Evolutionary conservation across 73 alveolate genomes (phyloP).

Genomic region (Tetrahymena malaccensis): DNA sequence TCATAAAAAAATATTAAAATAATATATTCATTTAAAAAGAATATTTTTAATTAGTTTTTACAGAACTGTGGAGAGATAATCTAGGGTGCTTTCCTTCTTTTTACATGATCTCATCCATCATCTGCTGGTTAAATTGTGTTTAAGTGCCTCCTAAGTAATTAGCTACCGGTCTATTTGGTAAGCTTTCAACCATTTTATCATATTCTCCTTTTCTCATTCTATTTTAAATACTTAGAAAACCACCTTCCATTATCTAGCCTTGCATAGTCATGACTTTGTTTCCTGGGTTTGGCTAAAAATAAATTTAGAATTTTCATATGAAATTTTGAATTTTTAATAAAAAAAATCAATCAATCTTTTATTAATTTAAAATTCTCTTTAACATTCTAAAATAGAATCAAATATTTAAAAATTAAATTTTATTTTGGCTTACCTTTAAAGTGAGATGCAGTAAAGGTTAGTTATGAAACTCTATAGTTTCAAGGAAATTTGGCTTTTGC

Average conservation of each 20-base stretch:
- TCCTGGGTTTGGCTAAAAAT: neutral
- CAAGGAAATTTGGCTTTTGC: neutral
- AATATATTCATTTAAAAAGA: neutral
- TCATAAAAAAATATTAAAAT: neutral
- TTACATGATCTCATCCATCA: neutral
- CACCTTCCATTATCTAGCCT: neutral
- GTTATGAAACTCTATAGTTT: neutral
- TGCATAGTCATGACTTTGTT: neutral
- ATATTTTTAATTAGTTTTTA: neutral
- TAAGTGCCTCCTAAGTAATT: neutral
- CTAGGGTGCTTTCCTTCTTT: neutral
- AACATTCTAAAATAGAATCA: too few relatives aligned
- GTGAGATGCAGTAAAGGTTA: neutral
- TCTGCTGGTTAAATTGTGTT: neutral
- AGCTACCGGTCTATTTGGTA: neutral
- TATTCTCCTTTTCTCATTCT: neutral
- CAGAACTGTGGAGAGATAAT: neutral
- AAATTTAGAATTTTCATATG: too few relatives aligned
- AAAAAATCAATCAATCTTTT: too few relatives aligned
- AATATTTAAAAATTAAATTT: too few relatives aligned
- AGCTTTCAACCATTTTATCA: neutral
- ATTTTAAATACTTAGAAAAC: neutral
- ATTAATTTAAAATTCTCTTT: too few relatives aligned
- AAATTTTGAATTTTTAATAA: too few relatives aligned
- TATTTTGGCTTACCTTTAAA: neutral